phyloP scores from a whole-genome alignment of 345 rosid species.

The Salix caprea region DNA sequence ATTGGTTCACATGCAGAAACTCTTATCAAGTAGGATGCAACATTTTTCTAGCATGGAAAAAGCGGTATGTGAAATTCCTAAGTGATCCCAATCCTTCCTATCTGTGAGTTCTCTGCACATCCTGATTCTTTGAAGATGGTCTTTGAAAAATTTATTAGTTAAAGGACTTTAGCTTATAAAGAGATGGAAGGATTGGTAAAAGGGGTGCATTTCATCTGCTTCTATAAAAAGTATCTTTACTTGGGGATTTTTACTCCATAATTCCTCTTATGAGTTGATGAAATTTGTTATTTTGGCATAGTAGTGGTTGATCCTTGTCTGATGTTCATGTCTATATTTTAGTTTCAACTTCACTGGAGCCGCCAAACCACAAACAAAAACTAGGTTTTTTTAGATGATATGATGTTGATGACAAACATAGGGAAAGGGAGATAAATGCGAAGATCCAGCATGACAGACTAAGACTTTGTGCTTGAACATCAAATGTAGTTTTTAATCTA shows the following conservation, averaged over 20 bases:
- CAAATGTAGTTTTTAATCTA: neutral
- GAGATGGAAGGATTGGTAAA: neutral
- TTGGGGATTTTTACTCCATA: neutral
- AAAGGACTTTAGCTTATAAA: neutral
- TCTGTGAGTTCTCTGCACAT: neutral
- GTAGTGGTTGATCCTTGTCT: neutral
- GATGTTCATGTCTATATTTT: neutral
- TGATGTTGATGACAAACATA: neutral
- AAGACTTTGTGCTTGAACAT: neutral
- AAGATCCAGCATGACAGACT: neutral
- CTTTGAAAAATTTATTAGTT: neutral
- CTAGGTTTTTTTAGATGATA: neutral
- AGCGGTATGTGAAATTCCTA: constrained; percentile 49
- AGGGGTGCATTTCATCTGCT: neutral
- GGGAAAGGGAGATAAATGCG: neutral
- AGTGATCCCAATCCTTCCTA: neutral
- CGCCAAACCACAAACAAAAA: no score
- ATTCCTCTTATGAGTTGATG: neutral
- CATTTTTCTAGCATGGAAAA: constrained; percentile 81
- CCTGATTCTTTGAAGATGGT: neutral
- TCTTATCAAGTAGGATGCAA: constrained; percentile 80
- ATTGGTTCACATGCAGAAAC: constrained; percentile 86
- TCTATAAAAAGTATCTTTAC: neutral
- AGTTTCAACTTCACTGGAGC: neutral
- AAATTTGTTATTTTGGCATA: neutral